These are phyloP conservation scores for Penicillium herquei DNA, from an alignment of 495 filamentous ascomycete genomes.

Conservation along the genomic window DNA sequence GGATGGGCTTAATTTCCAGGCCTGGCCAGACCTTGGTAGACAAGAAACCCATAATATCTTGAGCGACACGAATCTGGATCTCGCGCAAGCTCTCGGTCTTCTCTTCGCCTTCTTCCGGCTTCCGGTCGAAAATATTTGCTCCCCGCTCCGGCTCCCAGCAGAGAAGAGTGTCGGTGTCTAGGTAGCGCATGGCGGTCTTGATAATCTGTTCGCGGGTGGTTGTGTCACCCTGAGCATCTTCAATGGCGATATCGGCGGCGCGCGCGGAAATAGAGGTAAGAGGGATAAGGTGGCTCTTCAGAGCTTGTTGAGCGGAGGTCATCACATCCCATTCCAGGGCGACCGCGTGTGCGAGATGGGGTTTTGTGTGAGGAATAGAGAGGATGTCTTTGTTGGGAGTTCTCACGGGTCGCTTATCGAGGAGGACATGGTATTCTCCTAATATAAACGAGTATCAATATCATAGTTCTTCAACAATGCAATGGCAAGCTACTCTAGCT, in stretches of 20 bases:
- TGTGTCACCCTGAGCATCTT: conserved; percentile 52
- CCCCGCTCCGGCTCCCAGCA: conserved; percentile 78
- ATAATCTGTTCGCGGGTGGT: conserved; percentile 58
- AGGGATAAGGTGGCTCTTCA: conserved; percentile 78
- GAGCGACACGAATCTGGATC: conserved; percentile 64
- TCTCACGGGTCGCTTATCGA: conserved; percentile 79
- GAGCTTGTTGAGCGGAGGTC: conserved; percentile 71
- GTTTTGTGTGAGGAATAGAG: conserved; percentile 69
- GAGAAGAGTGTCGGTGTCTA: conserved; percentile 90
- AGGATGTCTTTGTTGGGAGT: conserved; percentile 71
- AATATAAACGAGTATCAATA: conserved; percentile 20
- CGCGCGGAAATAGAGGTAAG: conserved; percentile 82
- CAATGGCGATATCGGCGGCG: conserved; percentile 70
- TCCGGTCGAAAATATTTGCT: conserved; percentile 23
- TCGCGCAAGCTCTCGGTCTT: conserved; percentile 59
- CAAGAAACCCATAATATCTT: conserved; percentile 67
- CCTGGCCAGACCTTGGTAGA: conserved; percentile 81
- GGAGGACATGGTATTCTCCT: conserved; percentile 65
- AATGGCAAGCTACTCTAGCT: background rate
- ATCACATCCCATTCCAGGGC: conserved; percentile 92
- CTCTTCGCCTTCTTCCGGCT: conserved; percentile 15
- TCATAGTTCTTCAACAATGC: conserved; percentile 14
- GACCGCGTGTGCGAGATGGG: conserved; percentile 78
- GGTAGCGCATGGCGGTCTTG: conserved; percentile 71
- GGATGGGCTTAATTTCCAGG: conserved; percentile 68